Percentiles rank a stretch among this genome's conserved stretches.
Conservation (phyloP, 1,284 basidiomycete species). For the Moesziomyces sp. region DNA sequence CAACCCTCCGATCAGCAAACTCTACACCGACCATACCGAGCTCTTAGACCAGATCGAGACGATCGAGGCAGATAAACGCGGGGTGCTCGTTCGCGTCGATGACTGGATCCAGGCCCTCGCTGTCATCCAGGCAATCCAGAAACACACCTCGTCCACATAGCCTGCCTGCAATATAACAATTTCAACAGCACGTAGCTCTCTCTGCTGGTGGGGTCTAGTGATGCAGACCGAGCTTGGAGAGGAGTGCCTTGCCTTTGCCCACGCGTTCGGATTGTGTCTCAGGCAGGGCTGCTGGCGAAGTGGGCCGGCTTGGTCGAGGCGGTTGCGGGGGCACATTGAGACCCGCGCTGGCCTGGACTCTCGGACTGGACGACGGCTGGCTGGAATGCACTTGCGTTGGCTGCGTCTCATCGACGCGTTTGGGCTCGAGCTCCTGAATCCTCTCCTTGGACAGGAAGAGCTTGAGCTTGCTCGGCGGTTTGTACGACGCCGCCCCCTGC, state of each 20-base stretch:
- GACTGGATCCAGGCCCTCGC: slow-evolving; percentile 32
- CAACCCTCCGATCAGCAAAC: slow-evolving; percentile 4
- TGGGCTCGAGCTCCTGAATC: slow-evolving; percentile 45
- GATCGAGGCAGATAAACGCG: not conserved
- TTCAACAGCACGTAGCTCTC: too few species aligned
- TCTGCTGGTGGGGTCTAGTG: not conserved
- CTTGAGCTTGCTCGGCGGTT: slow-evolving; percentile 41
- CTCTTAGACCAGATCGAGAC: not conserved
- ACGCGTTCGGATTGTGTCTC: slow-evolving; percentile 3
- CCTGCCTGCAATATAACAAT: too few species aligned
- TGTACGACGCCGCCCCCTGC: not conserved
- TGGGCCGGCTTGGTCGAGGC: slow-evolving; percentile 9
- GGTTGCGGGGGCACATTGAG: slow-evolving; percentile 15
- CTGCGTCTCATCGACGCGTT: slow-evolving; percentile 9
- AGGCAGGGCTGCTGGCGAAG: slow-evolving; percentile 7
- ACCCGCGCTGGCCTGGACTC: not conserved
- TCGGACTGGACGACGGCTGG: not conserved
- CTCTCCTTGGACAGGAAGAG: slow-evolving; percentile 47
- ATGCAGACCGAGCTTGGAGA: slow-evolving; percentile 39
- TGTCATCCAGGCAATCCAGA: slow-evolving; percentile 26
- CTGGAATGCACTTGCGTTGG: not conserved
- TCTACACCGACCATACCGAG: slow-evolving; percentile 8
- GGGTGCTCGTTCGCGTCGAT: slow-evolving; percentile 21
- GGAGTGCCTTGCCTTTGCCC: slow-evolving; percentile 38
- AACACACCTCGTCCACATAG: not conserved